Conservation (phyloP, 208 protist species). For the Acanthamoeba castellanii region DNA sequence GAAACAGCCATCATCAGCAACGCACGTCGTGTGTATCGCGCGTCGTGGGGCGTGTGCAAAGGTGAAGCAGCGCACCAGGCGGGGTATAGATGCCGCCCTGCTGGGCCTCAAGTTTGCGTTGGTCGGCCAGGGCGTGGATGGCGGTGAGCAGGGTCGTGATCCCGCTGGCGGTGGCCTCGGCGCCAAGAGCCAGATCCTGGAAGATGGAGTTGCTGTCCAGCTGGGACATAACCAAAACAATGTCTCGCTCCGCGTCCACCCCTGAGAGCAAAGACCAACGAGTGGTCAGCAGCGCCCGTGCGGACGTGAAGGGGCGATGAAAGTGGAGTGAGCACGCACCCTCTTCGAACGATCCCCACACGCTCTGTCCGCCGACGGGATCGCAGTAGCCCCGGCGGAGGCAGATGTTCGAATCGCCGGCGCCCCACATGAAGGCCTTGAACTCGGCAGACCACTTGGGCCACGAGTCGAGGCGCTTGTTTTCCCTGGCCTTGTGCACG, state of each 20-base stretch:
- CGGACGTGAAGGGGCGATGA: too few species aligned
- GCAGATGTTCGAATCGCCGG: slow-evolving; percentile 42
- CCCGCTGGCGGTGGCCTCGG: not conserved
- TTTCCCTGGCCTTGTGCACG: slow-evolving; percentile 34
- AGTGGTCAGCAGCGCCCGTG: too few species aligned
- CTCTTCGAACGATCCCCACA: slow-evolving; percentile 50
- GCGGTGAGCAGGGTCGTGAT: slow-evolving; percentile 25
- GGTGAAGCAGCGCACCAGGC: not conserved
- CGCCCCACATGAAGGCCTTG: slow-evolving; percentile 70
- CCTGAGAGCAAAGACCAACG: not conserved
- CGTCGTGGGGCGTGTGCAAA: not conserved
- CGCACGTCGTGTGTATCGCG: not conserved
- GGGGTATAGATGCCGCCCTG: not conserved
- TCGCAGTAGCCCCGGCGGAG: slow-evolving; percentile 70
- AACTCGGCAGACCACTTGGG: slow-evolving; percentile 67
- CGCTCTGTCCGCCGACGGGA: slow-evolving; percentile 50
- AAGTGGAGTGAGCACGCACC: not conserved
- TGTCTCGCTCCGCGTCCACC: not conserved
- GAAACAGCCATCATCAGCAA: not conserved
- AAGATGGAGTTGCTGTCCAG: slow-evolving; percentile 70
- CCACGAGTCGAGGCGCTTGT: slow-evolving; percentile 43
- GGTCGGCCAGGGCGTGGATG: slow-evolving; percentile 8
- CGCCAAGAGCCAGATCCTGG: slow-evolving; percentile 55
- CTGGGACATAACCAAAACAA: slow-evolving; percentile 42
- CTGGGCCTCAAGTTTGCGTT: not conserved